These are phyloP conservation scores for Babesia sp. DNA, from an alignment of 169 alveolate species.

Conservation along the genomic window DNA sequence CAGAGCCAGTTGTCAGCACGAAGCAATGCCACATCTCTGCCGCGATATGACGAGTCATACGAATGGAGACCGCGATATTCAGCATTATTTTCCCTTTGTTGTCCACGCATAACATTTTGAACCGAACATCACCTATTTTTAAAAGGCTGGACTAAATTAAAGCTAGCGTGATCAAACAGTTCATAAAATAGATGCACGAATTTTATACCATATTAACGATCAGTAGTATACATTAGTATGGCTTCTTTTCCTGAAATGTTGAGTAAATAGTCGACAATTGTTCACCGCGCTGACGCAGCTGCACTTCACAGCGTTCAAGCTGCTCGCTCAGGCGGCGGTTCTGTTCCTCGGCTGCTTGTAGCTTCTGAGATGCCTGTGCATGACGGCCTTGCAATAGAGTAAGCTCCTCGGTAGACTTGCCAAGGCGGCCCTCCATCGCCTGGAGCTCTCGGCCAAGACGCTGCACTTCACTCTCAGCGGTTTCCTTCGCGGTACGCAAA, in stretches of 20 bases:
- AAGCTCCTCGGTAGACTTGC: constrained; percentile 22
- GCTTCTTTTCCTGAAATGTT: constrained; percentile 35
- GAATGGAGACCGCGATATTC: not conserved
- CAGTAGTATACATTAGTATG: constrained; percentile 31
- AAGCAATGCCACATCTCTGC: not conserved
- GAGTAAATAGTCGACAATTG: constrained; percentile 38
- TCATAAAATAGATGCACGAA: not conserved
- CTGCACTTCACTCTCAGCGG: constrained; percentile 21
- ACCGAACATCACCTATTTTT: not conserved
- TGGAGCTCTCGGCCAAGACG: constrained; percentile 31
- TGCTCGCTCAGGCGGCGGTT: constrained; percentile 29
- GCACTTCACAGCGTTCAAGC: constrained; percentile 26
- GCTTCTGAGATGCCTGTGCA: constrained; percentile 16
- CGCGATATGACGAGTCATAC: not conserved
- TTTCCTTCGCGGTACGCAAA: constrained; percentile 22
- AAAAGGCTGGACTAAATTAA: not conserved
- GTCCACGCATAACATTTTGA: constrained; percentile 29
- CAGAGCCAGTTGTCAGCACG: not conserved
- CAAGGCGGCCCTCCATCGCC: constrained; percentile 29
- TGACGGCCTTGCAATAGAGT: constrained; percentile 5
- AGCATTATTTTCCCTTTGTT: constrained; percentile 29
- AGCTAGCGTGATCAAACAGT: not conserved
- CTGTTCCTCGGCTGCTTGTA: constrained; percentile 27
- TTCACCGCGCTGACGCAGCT: constrained; percentile 42
- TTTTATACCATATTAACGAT: constrained; percentile 22